Evolutionary conservation across 2,329 filamentous ascomycete species (phyloP).

Genomic region (Pestalotiopsis fici): DNA sequence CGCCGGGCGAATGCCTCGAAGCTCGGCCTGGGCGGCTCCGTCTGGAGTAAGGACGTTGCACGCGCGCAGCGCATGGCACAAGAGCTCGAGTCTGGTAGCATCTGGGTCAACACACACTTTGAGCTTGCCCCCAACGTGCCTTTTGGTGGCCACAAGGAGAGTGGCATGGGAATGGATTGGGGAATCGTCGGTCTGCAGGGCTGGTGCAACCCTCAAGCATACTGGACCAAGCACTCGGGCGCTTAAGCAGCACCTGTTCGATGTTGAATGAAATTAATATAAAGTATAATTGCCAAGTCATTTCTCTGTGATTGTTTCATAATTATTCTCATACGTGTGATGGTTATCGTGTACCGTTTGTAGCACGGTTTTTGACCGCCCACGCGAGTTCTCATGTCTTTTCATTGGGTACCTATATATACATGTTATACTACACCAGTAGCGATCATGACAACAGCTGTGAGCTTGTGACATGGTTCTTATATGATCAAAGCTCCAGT

Average conservation of each 20-base stretch:
- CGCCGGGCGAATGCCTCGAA: conserved; percentile 48
- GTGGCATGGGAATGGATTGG: conserved; percentile 9
- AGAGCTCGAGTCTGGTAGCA: conserved; percentile 51
- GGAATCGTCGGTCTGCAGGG: conserved; percentile 14
- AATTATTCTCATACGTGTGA: too few species aligned
- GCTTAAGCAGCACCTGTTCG: neutral
- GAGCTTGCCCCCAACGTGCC: conserved; percentile 37
- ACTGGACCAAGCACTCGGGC: neutral
- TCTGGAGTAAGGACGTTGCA: conserved; percentile 50
- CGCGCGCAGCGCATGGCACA: conserved; percentile 47
- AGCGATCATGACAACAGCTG: too few species aligned
- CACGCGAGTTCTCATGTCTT: too few species aligned
- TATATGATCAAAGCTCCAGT: too few species aligned
- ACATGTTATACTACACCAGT: too few species aligned
- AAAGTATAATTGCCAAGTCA: neutral
- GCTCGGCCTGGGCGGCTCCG: conserved; percentile 53
- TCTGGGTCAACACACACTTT: conserved; percentile 54
- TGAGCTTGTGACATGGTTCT: too few species aligned
- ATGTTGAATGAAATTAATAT: neutral
- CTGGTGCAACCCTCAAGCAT: conserved; percentile 14
- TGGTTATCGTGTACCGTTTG: too few species aligned
- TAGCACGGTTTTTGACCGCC: too few species aligned
- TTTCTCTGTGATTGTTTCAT: neutral
- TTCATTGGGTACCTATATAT: too few species aligned
- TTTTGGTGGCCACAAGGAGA: conserved; percentile 49